Base-by-base conservation (phyloP, 768 basidiomycete species). In the Rhizopogon rudus region DNA sequence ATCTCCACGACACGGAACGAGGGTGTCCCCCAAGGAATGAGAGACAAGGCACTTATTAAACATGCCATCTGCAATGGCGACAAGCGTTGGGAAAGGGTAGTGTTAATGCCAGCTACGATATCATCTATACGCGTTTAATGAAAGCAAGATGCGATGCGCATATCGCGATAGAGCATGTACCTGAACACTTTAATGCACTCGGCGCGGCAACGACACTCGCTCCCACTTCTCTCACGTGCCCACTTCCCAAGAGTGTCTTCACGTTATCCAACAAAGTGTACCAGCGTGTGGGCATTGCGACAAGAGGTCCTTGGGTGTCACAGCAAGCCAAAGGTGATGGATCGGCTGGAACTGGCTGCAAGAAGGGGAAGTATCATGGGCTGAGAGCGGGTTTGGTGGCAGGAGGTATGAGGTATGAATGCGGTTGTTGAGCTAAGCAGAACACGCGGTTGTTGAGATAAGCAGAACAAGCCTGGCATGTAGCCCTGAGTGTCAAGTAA, bases 381-480 rank as follows among this genome's bases (percentile, higher is more conserved):
- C n/a, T n/a, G n/a, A 76, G 31, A 83, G 81, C 51, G 78, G 67
- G 29, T 54, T 55, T 35, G 58, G 51, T 43, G 52, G 48, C 62
- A 82, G 62, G 58, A 77, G 67, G 66, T 93, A 95, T 17, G 78
- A 78, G 6, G 77, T 25, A 25, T 20, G 20, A 20, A 20, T 20
- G 20, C 20, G 20, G 2, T n/a, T 3, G 22, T 3, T 25, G 22
- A 25, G 22, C 3, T 25, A 25, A 2, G 22, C 52, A 94, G 75
- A 16, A 84, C 70, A 94, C 83, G 63, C 93, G 87, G 69, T 96
- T 95, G 73, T 96, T 96, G 63, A 95, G 77, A 81, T 87, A 96
- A n/a, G n/a, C n/a, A n/a, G 87, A 79, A 61, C 88, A 86, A 0
- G 93, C 87, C 63, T 93, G 91, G 41, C 91, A 88, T 53, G 87